These are phyloP conservation scores for Fusarium begoniae DNA, from an alignment of 2,329 filamentous ascomycete genomes.

Conservation along the genomic window DNA sequence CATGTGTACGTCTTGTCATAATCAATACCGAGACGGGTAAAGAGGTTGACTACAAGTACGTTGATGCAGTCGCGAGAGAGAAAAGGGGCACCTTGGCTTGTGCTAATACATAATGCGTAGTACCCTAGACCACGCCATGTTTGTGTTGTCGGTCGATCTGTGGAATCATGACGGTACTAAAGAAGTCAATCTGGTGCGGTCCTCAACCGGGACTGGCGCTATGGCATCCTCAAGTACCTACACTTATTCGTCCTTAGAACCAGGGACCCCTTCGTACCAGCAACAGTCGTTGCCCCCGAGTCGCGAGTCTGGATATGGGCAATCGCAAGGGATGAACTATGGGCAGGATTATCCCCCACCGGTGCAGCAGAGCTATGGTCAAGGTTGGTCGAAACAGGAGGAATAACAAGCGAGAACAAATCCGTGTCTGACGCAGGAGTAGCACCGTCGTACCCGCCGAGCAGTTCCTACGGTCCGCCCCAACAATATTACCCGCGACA, in stretches of 20 bases:
- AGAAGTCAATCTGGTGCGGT: slow-evolving; percentile 73
- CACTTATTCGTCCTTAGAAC: slow-evolving; percentile 68
- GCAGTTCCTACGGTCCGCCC: slow-evolving; percentile 48
- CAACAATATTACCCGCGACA: slow-evolving; percentile 51
- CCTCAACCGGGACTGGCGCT: slow-evolving; percentile 73
- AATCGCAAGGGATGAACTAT: slow-evolving; percentile 45
- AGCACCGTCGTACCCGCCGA: slow-evolving; percentile 44
- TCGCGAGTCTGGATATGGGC: slow-evolving; percentile 48
- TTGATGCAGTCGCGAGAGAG: slow-evolving; percentile 9
- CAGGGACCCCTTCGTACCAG: slow-evolving; percentile 41
- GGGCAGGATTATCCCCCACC: slow-evolving; percentile 47
- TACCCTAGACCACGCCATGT: slow-evolving; percentile 52
- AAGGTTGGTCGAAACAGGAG: slow-evolving; percentile 41
- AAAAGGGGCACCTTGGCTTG: background rate
- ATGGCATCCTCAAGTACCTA: slow-evolving; percentile 84
- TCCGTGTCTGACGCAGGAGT: slow-evolving; percentile 22
- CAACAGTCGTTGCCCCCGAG: slow-evolving; percentile 51
- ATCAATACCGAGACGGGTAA: slow-evolving; percentile 77
- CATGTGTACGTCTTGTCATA: slow-evolving; percentile 86
- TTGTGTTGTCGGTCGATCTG: slow-evolving; percentile 72
- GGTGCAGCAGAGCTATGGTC: slow-evolving; percentile 43
- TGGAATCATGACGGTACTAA: slow-evolving; percentile 72
- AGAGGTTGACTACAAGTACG: slow-evolving; percentile 85
- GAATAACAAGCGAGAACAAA: background rate
- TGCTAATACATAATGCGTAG: slow-evolving; percentile 36